Conservation (phyloP, 139 green algal genomes). For the Tetradesmus obliquus region DNA sequence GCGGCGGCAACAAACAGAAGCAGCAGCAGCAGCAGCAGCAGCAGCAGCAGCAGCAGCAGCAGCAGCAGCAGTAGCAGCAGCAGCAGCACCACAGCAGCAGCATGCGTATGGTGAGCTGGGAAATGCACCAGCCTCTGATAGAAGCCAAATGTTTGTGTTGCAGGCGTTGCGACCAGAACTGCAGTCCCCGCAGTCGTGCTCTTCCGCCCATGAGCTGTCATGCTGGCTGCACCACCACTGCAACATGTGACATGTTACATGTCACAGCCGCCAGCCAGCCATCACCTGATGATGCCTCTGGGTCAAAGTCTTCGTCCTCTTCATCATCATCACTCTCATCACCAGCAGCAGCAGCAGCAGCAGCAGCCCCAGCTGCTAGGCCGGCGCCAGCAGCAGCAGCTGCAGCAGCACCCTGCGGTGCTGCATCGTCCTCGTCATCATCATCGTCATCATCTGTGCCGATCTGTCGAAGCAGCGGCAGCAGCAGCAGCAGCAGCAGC, state of each 20-base stretch:
- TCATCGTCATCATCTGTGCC: conserved; percentile 17
- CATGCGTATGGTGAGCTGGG: too few relatives aligned
- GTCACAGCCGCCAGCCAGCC: background rate
- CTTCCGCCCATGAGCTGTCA: background rate
- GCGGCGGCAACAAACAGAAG: too few relatives aligned
- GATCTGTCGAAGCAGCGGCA: background rate
- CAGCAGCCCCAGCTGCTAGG: background rate
- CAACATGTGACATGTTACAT: background rate
- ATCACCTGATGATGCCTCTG: background rate
- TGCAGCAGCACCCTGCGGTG: background rate
- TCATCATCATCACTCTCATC: conserved; percentile 32
- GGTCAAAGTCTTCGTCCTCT: conserved; percentile 37
- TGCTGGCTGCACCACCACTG: background rate
- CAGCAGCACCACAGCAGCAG: too few relatives aligned
- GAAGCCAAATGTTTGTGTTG: too few relatives aligned
- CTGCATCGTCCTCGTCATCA: background rate
- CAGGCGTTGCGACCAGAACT: too few relatives aligned
- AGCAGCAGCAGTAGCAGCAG: too few relatives aligned
- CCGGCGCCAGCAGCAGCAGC: background rate
- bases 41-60: too few relatives aligned
- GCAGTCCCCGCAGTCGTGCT: too few relatives aligned
- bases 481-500: background rate
- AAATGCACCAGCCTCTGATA: too few relatives aligned
- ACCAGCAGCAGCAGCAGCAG: background rate
- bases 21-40: too few relatives aligned